phyloP scores from a whole-genome alignment of 225 moss, liverwort and hornwort species.

The Marchantia polymorpha region DNA sequence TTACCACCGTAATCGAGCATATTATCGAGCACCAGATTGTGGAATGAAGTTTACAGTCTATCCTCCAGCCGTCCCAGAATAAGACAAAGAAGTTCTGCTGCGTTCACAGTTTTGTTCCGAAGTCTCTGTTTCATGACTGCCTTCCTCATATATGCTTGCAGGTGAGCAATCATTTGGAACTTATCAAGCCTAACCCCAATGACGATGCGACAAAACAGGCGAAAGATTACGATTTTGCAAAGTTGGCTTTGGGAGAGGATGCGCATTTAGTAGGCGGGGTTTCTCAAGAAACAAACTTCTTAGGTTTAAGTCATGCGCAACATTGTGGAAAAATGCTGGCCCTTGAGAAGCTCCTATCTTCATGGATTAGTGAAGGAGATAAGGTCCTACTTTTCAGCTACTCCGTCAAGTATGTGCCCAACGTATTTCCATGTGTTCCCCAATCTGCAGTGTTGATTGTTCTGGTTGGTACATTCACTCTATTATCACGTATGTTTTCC shows the following conservation, averaged over 20 bases:
- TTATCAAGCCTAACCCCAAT: constrained; percentile 83
- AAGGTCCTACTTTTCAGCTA: constrained; percentile 91
- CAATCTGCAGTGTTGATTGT: neutral
- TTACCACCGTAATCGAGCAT: neutral
- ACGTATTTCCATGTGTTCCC: neutral
- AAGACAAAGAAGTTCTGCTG: no score
- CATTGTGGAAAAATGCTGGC: constrained; percentile 91
- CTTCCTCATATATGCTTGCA: constrained; percentile 25
- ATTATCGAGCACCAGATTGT: neutral
- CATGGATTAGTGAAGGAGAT: constrained; percentile 72
- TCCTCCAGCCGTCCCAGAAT: no score
- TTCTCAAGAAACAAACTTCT: constrained; percentile 75
- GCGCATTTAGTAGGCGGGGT: constrained; percentile 65
- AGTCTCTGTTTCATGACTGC: neutral
- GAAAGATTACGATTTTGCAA: constrained; percentile 70
- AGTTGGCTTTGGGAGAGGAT: constrained; percentile 76
- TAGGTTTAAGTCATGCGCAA: constrained; percentile 79
- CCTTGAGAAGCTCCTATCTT: constrained; percentile 61
- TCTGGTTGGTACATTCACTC: neutral
- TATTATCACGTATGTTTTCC: neutral
- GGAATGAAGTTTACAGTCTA: no score
- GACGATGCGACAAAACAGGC: constrained; percentile 71
- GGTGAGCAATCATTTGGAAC: constrained; percentile 96
- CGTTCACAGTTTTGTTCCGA: neutral
- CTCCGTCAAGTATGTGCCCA: constrained; percentile 65